Conservation (phyloP, 23 red algal species). For the Gracilaria caudata region DNA sequence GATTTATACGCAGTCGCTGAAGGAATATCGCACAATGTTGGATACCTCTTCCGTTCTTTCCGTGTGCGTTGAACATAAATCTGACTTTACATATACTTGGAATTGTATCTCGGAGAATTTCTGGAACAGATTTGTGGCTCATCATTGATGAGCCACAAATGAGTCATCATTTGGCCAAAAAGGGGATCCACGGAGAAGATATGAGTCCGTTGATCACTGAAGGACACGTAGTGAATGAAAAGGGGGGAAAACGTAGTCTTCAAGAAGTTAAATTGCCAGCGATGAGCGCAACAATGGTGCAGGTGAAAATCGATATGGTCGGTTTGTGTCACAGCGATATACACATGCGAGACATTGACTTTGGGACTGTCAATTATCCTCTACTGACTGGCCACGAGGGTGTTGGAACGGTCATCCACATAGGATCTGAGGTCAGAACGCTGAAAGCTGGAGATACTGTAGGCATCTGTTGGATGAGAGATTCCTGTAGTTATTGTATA, state of each 20-base stretch:
- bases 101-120: neutral
- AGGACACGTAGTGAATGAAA: slow-evolving; percentile 40
- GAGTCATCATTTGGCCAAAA: neutral
- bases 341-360: slow-evolving; percentile 64
- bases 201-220: slow-evolving; percentile 1
- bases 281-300: slow-evolving; percentile 37
- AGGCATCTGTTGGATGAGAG: slow-evolving; percentile 57
- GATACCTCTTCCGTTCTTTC: neutral
- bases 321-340: slow-evolving; percentile 66
- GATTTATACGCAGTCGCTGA: too few species aligned
- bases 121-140: neutral
- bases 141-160: neutral
- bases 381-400: slow-evolving; percentile 54
- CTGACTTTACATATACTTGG: neutral
- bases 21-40: too few species aligned
- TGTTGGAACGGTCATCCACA: slow-evolving; percentile 32
- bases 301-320: slow-evolving; percentile 48
- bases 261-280: slow-evolving; percentile 37
- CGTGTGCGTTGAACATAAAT: neutral
- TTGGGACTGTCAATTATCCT: slow-evolving; percentile 40
- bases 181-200: neutral
- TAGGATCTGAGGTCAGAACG: slow-evolving; percentile 34
- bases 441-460: slow-evolving; percentile 24
- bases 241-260: slow-evolving; percentile 38
- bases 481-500: slow-evolving; percentile 34